Percentiles rank a stretch among this genome's conserved stretches.
Evolutionary conservation across 2,329 filamentous ascomycete genomes (phyloP).

Genomic region (Aureobasidium sp.): DNA sequence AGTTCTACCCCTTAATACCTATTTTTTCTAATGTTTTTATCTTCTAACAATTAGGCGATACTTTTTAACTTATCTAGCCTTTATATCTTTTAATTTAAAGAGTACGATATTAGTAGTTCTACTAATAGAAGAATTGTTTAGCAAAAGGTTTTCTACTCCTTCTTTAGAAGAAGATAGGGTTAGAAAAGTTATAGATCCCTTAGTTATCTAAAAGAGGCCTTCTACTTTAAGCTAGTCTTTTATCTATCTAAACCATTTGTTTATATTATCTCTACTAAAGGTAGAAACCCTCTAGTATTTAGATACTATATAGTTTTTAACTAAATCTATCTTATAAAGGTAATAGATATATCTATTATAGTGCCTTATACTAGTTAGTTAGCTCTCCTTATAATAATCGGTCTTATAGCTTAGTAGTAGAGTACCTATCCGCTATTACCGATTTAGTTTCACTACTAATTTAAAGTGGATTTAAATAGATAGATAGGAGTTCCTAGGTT

Average conservation of each 20-base stretch:
- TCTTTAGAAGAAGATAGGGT: not conserved
- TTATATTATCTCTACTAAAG: not conserved
- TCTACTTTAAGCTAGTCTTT: not conserved
- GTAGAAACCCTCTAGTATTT: not conserved
- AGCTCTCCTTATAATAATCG: not conserved
- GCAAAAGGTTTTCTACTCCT: not conserved
- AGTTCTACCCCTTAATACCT: not conserved
- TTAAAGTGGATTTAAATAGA: too few relatives aligned
- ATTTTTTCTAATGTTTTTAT: not conserved
- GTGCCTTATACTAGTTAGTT: not conserved
- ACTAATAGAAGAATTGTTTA: not conserved
- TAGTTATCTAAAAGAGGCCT: not conserved
- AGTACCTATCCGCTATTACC: too few relatives aligned
- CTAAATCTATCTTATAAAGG: not conserved
- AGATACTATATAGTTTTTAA: not conserved
- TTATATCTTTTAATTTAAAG: not conserved
- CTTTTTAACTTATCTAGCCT: not conserved
- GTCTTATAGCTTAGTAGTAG: too few relatives aligned
- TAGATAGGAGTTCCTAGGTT: too few relatives aligned
- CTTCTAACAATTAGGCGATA: not conserved
- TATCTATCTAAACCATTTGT: not conserved
- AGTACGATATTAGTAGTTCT: not conserved
- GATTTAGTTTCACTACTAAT: too few relatives aligned
- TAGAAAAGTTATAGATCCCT: not conserved
- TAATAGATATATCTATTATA: not conserved